Evolutionary conservation across 192 early-diverging fungal species (phyloP).

Genomic region (Umbelopsis ramanniana): DNA sequence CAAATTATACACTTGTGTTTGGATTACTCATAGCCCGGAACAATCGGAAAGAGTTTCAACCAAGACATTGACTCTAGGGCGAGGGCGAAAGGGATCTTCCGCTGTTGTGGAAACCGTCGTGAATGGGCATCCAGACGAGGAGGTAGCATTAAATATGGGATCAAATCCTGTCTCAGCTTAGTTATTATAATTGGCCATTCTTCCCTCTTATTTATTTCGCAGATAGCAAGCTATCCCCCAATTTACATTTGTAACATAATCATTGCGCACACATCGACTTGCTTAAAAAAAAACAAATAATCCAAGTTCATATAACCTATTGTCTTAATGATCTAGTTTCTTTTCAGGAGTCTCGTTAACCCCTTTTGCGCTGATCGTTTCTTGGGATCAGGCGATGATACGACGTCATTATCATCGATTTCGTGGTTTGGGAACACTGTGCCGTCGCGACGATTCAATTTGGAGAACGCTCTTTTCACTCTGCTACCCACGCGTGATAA

Average conservation of each 20-base stretch:
- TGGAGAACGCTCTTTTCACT: constrained; percentile 3
- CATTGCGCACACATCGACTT: too few species aligned
- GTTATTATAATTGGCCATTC: background rate
- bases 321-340: background rate
- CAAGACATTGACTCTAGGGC: constrained; percentile 21
- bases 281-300: too few species aligned
- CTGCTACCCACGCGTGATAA: background rate
- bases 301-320: too few species aligned
- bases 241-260: too few species aligned
- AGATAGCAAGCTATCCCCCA: background rate
- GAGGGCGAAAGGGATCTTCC: background rate
- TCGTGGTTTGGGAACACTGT: background rate
- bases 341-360: background rate
- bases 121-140: background rate
- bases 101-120: background rate
- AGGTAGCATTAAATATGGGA: background rate
- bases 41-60: constrained; percentile 68
- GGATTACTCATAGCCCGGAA: constrained; percentile 79
- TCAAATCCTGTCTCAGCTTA: background rate
- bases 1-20: constrained; percentile 65
- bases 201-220: background rate
- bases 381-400: background rate
- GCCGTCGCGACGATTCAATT: constrained; percentile 1
- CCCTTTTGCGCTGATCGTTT: background rate
- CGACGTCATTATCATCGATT: background rate